Evolutionary conservation across 768 basidiomycete species (phyloP), one percentile per base, ranked within the genome.

Genomic region (Macrolepiota albuminosa): DNA sequence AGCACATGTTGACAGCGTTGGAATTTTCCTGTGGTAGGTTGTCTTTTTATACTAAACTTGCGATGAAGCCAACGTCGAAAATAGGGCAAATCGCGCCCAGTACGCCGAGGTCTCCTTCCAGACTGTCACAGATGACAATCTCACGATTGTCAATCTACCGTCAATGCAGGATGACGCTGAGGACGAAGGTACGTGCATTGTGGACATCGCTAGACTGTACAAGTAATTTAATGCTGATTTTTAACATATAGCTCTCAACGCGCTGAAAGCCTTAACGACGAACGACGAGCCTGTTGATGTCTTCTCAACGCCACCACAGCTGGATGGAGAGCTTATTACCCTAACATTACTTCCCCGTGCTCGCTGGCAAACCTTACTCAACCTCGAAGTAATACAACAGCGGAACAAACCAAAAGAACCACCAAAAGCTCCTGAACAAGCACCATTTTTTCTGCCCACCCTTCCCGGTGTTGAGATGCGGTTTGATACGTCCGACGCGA

Each of bases 371-470:
- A 95, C 97, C 0, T 75, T 99, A n/a, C 80, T 99, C 59, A 97
- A 97, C 68, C 79, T 99, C 18, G 97, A 98, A 65, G 87, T 93
- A 34, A 98, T 98, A 62, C 88, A 96, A 89, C 89, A 91, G 82
- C 87, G 97, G 57, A 98, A 98, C 71, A 97, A 95, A 78, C 95
- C 97, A 13, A 94, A 90, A 72, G 95, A 97, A 63, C 85, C 95
- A 0, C 94, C 95, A 7, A 98, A 98, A 73, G 90, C 88, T 29
- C 93, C 93, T 13, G 96, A 98, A 74, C 84, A 93, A 61, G 96
- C 95, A 1, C 97, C 97, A 0, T 99, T 99, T 79, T 99, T 98
- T 80, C 77, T 99, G 16, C 97, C 96, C 24, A 93, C 95, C 1
- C 74, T 98, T 11, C 88, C 91, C 4, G 96, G 95, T 11, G 83